phyloP scores from a whole-genome alignment of 352 stramenopile genomes.

The Globisporangium barbulae region DNA sequence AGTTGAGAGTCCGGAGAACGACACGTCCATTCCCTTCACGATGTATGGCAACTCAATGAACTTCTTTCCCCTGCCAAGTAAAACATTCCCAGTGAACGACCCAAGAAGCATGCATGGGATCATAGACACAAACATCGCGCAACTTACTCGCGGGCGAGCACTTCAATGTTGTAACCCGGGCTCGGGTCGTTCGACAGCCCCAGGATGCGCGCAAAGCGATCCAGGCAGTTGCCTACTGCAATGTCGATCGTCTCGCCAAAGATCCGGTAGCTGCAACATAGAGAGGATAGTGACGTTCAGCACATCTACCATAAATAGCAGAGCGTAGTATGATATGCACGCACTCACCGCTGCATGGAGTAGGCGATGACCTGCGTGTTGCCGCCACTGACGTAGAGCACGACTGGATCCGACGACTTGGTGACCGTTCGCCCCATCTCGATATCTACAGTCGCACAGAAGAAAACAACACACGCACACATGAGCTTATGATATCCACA shows the following conservation, averaged over 20 bases:
- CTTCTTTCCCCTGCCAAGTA: constrained; percentile 54
- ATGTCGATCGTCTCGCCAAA: constrained; percentile 99
- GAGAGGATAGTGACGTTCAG: not conserved
- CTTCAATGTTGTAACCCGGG: constrained; percentile 99
- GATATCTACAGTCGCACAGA: constrained; percentile 83
- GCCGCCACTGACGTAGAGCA: constrained; percentile 98
- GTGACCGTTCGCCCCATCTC: constrained; percentile 99
- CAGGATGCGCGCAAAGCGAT: constrained; percentile 95
- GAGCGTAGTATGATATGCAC: not conserved
- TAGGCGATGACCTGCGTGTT: constrained; percentile 98
- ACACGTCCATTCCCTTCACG: constrained; percentile 99
- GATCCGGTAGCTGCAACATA: constrained; percentile 91
- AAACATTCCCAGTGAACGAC: not conserved
- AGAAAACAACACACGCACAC: not conserved
- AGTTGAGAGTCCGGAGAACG: constrained; percentile 97
- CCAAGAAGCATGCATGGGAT: not conserved
- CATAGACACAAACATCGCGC: not conserved
- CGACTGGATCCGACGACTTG: constrained; percentile 93
- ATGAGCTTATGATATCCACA: not conserved
- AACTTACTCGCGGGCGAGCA: constrained; percentile 92
- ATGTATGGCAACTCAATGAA: constrained; percentile 98
- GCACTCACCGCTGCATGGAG: constrained; percentile 73
- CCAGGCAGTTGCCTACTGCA: constrained; percentile 99
- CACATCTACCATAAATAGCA: not conserved
- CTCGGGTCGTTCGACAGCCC: constrained; percentile 97